phyloP scores from a whole-genome alignment of 2,329 filamentous ascomycete genomes.

The Epichloe gansuensis region DNA sequence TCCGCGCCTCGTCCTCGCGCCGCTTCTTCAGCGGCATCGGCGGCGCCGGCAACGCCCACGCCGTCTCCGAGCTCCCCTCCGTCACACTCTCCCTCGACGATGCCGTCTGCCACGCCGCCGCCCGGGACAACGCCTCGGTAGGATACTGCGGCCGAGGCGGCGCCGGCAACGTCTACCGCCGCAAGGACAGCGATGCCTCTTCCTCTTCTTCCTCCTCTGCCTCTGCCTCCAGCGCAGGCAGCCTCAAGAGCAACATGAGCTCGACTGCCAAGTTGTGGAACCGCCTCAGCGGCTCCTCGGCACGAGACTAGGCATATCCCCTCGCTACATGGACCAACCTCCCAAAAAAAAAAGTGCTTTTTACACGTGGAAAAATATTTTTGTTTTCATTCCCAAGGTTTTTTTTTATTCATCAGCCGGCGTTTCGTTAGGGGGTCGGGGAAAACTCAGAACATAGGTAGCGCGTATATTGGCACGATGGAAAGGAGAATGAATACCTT shows the following conservation, averaged over 20 bases:
- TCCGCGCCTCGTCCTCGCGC: conserved; percentile 30
- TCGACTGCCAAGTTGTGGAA: conserved; percentile 21
- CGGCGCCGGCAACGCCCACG: conserved; percentile 51
- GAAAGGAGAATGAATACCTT: too few relatives aligned
- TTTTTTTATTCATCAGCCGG: conserved; percentile 10
- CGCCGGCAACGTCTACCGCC: conserved; percentile 51
- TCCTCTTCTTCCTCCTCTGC: conserved; percentile 13
- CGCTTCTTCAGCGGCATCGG: conserved; percentile 55
- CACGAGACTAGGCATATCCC: conserved; percentile 13
- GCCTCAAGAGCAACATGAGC: conserved; percentile 24
- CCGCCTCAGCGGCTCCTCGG: conserved; percentile 20
- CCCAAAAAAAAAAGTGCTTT: not conserved
- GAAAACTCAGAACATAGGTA: conserved; percentile 22
- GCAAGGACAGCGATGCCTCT: conserved; percentile 21
- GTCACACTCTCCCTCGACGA: conserved; percentile 37
- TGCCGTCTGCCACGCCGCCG: conserved; percentile 29
- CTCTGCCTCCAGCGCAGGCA: conserved; percentile 11
- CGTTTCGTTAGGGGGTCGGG: conserved; percentile 13
- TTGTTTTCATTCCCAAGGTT: too few relatives aligned
- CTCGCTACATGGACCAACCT: not conserved
- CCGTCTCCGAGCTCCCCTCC: conserved; percentile 25
- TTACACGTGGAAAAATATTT: not conserved
- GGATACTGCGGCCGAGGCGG: conserved; percentile 57
- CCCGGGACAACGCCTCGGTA: conserved; percentile 28
- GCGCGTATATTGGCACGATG: conserved; percentile 13